These are phyloP conservation scores for Hysterium pulicare DNA, from an alignment of 2,329 filamentous ascomycete species.

Conservation along the genomic window DNA sequence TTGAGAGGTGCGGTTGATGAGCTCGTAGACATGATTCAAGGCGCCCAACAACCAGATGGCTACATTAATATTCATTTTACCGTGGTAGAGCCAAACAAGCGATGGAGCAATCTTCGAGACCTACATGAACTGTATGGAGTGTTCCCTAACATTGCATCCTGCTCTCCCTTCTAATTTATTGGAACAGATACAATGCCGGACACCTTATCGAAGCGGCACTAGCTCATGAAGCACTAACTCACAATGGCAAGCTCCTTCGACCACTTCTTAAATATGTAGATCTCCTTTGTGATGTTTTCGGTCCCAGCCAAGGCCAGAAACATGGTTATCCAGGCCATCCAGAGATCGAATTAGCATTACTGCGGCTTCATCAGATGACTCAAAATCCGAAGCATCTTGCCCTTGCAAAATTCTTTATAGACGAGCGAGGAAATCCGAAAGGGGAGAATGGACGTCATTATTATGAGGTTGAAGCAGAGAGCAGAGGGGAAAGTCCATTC, in stretches of 20 bases:
- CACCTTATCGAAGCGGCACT: slow-evolving; percentile 61
- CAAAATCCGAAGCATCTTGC: slow-evolving; percentile 38
- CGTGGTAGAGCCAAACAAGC: slow-evolving; percentile 53
- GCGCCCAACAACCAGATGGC: slow-evolving; percentile 57
- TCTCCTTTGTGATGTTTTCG: slow-evolving; percentile 52
- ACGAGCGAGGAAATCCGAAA: slow-evolving; percentile 54
- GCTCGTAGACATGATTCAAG: slow-evolving; percentile 56
- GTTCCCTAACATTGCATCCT: neutral
- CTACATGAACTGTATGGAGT: slow-evolving; percentile 57
- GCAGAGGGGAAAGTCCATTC: slow-evolving; percentile 50
- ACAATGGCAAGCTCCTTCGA: slow-evolving; percentile 50
- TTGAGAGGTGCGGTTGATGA: slow-evolving; percentile 53
- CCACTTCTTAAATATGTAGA: slow-evolving; percentile 55
- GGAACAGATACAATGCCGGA: slow-evolving; percentile 54
- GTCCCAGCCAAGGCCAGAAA: slow-evolving; percentile 47
- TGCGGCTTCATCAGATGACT: slow-evolving; percentile 46
- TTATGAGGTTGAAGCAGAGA: slow-evolving; percentile 53
- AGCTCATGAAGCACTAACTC: slow-evolving; percentile 53
- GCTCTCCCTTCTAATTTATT: neutral
- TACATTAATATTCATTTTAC: slow-evolving; percentile 64
- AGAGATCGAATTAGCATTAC: slow-evolving; percentile 51
- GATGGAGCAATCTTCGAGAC: slow-evolving; percentile 59
- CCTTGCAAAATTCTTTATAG: slow-evolving; percentile 56
- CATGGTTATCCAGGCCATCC: slow-evolving; percentile 62
- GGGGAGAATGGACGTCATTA: slow-evolving; percentile 51